Percentiles rank a stretch among this genome's conserved stretches.
These are phyloP conservation scores for Ophiostoma perfectum DNA, from an alignment of 2,329 filamentous ascomycete genomes.

Conservation along the genomic window DNA sequence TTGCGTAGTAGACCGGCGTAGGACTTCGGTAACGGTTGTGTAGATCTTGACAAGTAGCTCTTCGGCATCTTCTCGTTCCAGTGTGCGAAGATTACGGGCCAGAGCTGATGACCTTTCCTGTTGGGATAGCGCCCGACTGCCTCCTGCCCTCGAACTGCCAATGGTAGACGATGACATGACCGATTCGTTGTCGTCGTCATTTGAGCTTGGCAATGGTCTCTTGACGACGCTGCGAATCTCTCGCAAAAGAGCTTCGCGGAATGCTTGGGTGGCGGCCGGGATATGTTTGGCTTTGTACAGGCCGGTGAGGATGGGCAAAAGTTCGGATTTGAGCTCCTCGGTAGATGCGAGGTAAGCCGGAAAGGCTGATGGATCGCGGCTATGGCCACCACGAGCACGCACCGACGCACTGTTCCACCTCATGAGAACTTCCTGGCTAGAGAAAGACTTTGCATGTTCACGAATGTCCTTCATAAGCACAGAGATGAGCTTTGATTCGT, in stretches of 20 bases:
- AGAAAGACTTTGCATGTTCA: constrained; percentile 69
- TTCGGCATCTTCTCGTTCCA: constrained; percentile 81
- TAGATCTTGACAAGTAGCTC: constrained; percentile 77
- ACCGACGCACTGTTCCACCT: constrained; percentile 77
- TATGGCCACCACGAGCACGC: constrained; percentile 62
- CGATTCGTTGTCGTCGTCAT: constrained; percentile 87
- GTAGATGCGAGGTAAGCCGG: constrained; percentile 75
- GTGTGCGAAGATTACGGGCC: constrained; percentile 76
- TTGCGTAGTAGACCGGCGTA: constrained; percentile 80
- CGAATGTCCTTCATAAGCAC: constrained; percentile 74
- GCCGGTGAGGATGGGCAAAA: constrained; percentile 68
- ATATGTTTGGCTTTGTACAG: constrained; percentile 78
- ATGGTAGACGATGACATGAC: constrained; percentile 79
- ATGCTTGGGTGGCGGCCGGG: constrained; percentile 72
- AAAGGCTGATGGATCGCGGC: constrained; percentile 60
- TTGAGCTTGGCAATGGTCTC: constrained; percentile 81
- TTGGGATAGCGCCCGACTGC: constrained; percentile 61
- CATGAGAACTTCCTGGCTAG: constrained; percentile 66
- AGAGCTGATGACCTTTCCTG: constrained; percentile 87
- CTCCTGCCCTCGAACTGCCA: constrained; percentile 36
- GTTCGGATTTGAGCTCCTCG: constrained; percentile 61
- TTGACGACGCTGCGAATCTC: constrained; percentile 85
- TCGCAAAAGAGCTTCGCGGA: constrained; percentile 74
- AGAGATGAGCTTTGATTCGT: constrained; percentile 73
- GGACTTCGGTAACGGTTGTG: constrained; percentile 76